These are phyloP conservation scores for Diaporthe amygdali DNA, from an alignment of 2,329 filamentous ascomycete species.

Conservation along the genomic window DNA sequence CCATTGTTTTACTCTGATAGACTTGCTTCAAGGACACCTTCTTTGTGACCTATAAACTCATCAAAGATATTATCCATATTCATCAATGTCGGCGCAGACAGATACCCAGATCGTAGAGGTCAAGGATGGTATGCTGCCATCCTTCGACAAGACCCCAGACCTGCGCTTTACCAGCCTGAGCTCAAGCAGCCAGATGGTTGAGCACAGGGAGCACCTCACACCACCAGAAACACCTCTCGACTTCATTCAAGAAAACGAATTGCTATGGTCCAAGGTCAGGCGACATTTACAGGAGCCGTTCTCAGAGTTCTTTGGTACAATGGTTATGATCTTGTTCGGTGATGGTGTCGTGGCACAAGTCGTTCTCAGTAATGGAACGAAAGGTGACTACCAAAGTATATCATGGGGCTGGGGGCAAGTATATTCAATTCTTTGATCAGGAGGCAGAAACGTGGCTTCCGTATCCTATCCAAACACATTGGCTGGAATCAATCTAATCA, in stretches of 20 bases:
- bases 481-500: background rate
- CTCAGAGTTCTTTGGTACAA: slow-evolving; percentile 71
- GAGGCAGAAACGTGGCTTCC: no score
- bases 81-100: background rate
- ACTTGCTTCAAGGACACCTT: background rate
- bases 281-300: slow-evolving; percentile 58
- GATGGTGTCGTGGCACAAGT: slow-evolving; percentile 76
- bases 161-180: slow-evolving; percentile 5
- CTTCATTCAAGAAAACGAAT: background rate
- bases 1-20: background rate
- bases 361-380: slow-evolving; percentile 55
- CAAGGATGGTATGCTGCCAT: background rate
- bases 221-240: background rate
- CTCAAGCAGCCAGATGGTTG: background rate
- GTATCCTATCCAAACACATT: background rate
- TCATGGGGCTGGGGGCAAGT: slow-evolving; percentile 56
- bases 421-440: background rate
- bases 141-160: background rate
- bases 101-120: background rate
- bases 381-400: slow-evolving; percentile 56
- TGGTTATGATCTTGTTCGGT: slow-evolving; percentile 72
- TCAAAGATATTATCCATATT: background rate
- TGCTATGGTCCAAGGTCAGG: background rate
- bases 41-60: background rate
- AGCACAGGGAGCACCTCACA: background rate